Percentiles rank a stretch among this genome's conserved stretches.
Conservation (phyloP, 208 protist genomes). For the Trypanosoma scelopori region DNA sequence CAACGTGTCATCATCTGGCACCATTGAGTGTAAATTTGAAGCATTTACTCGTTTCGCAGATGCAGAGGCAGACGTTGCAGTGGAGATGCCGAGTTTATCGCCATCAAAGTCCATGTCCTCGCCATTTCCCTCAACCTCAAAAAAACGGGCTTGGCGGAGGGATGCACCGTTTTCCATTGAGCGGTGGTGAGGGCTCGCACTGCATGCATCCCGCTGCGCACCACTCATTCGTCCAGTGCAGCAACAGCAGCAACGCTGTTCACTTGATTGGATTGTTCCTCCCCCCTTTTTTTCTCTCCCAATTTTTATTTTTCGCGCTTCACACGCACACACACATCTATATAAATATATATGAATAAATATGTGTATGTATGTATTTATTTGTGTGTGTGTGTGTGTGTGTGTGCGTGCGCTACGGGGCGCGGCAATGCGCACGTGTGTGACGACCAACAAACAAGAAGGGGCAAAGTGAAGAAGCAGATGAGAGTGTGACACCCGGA, state of each 20-base stretch:
- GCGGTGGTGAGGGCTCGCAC: not conserved
- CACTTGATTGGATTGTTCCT: not conserved
- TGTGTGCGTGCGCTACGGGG: too few relatives aligned
- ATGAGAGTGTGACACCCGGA: too few relatives aligned
- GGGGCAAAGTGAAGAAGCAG: too few relatives aligned
- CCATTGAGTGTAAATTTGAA: not conserved
- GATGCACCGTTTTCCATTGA: not conserved
- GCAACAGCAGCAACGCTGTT: too few relatives aligned
- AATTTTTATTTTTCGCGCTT: not conserved
- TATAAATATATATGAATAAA: not conserved
- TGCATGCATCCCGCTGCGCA: not conserved
- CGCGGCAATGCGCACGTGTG: too few relatives aligned
- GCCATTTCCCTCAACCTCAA: not conserved
- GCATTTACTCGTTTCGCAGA: not conserved
- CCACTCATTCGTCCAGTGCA: not conserved
- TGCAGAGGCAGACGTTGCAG: not conserved
- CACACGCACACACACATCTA: conserved; percentile 11
- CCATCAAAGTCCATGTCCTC: conserved; percentile 7
- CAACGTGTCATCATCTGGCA: conserved; percentile 7
- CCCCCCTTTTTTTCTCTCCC: not conserved
- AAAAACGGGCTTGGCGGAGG: not conserved
- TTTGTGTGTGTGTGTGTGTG: too few relatives aligned
- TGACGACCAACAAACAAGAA: too few relatives aligned
- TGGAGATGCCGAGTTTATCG: not conserved
- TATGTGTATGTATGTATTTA: too few relatives aligned